phyloP scores from a whole-genome alignment of 352 stramenopile species.

The Blastocystis sp. region DNA sequence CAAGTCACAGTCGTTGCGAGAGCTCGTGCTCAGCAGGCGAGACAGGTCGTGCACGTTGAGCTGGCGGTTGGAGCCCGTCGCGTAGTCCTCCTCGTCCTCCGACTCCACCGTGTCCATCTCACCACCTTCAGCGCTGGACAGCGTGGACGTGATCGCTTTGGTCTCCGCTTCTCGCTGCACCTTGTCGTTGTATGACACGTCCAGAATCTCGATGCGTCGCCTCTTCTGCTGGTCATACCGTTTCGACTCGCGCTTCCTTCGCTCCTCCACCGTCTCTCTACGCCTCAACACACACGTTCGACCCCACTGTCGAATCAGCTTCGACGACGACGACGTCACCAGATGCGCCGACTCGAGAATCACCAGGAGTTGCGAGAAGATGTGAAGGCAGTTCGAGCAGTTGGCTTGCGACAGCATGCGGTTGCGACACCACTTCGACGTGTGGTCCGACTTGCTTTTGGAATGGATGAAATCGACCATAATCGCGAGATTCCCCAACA shows the following conservation, averaged over 20 bases:
- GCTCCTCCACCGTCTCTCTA: slow-evolving; percentile 24
- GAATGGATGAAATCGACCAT: slow-evolving; percentile 22
- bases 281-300: background rate
- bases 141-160: background rate
- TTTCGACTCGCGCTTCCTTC: background rate
- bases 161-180: slow-evolving; percentile 57
- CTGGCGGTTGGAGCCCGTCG: slow-evolving; percentile 1
- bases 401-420: slow-evolving; percentile 43
- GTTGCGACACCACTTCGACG: slow-evolving; percentile 27
- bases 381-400: slow-evolving; percentile 20
- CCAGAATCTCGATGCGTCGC: slow-evolving; percentile 15
- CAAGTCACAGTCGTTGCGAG: slow-evolving; percentile 14
- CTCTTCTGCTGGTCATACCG: background rate
- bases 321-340: background rate
- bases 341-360: slow-evolving; percentile 6
- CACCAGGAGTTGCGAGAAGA: slow-evolving; percentile 3
- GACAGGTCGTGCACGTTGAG: slow-evolving; percentile 7
- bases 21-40: background rate
- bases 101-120: slow-evolving; percentile 24
- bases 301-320: background rate
- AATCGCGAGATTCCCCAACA: slow-evolving; percentile 12
- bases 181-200: slow-evolving; percentile 29
- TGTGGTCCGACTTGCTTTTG: background rate
- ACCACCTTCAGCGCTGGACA: slow-evolving; percentile 19
- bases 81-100: background rate